These are phyloP conservation scores for Oryza glaberrima DNA, from an alignment of 176 grass and related monocot species.

Conservation along the genomic window DNA sequence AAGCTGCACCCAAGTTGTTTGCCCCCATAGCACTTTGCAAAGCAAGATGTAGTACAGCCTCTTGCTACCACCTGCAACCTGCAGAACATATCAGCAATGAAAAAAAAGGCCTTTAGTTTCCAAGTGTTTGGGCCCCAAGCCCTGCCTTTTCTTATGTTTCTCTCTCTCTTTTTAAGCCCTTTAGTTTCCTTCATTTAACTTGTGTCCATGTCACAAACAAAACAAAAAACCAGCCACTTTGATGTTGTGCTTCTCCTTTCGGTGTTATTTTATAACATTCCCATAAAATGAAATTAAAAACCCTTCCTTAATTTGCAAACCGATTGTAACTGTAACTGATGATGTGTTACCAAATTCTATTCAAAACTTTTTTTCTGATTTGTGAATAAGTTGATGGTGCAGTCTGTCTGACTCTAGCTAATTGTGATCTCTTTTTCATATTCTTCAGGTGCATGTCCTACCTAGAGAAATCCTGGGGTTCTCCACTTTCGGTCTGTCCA, in stretches of 20 bases:
- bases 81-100: conserved; percentile 35
- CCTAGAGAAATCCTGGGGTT: conserved; percentile 74
- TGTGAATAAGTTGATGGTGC: neutral
- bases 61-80: conserved; percentile 38
- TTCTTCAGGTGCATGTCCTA: conserved; percentile 72
- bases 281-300: neutral
- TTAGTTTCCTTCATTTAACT: conserved; percentile 6
- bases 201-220: conserved; percentile 34
- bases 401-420: neutral
- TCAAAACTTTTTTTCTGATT: neutral
- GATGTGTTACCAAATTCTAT: neutral
- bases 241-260: conserved; percentile 32
- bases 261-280: conserved; percentile 18
- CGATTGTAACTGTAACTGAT: conserved; percentile 24
- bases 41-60: conserved; percentile 48
- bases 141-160: conserved; percentile 1
- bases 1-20: conserved; percentile 54
- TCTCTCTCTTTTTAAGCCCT: neutral
- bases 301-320: neutral
- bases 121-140: conserved; percentile 53
- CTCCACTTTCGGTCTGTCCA: conserved; percentile 79
- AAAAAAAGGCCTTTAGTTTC: conserved; percentile 12
- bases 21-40: conserved; percentile 32
- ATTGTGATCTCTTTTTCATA: conserved; percentile 7
- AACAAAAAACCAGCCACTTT: conserved; percentile 29